Percentiles rank a stretch among this genome's conserved stretches.
Conservation (phyloP, 179 eudicot genomes). For the Pouteria campechiana region DNA sequence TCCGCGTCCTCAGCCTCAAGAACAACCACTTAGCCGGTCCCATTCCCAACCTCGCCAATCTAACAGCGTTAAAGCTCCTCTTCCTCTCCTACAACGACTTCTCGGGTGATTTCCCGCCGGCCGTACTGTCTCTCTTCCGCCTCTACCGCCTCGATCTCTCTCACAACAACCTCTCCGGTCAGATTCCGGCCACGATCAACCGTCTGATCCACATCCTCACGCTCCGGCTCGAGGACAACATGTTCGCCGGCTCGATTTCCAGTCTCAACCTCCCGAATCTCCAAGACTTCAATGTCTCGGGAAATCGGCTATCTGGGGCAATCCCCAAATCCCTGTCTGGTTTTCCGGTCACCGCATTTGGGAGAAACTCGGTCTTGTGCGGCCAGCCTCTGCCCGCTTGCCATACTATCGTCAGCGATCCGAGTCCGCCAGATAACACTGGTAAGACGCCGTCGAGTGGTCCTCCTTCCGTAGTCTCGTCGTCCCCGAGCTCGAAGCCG, state of each 20-base stretch:
- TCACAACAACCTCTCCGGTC: constrained; percentile 40
- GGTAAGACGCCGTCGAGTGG: constrained; percentile 7
- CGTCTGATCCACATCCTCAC: constrained; percentile 35
- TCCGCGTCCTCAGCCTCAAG: constrained; percentile 56
- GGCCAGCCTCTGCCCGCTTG: constrained; percentile 52
- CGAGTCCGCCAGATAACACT: constrained; percentile 30
- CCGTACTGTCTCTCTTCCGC: constrained; percentile 12
- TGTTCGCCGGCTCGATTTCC: constrained; percentile 30
- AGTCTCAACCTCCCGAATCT: constrained; percentile 15
- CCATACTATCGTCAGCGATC: constrained; percentile 11
- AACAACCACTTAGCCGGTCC: constrained; percentile 41
- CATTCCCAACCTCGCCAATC: constrained; percentile 41
- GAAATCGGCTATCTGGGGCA: constrained; percentile 32
- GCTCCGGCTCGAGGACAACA: constrained; percentile 39
- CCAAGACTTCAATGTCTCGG: constrained; percentile 42
- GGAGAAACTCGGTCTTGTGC: constrained; percentile 28
- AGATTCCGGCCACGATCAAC: constrained; percentile 23
- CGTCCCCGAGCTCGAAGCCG: constrained; percentile 36
- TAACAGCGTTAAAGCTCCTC: constrained; percentile 42
- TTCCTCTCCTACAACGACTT: constrained; percentile 47
- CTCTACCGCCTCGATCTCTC: constrained; percentile 71
- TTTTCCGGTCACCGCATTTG: constrained; percentile 38
- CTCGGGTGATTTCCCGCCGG: constrained; percentile 38
- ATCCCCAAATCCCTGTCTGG: constrained; percentile 34
- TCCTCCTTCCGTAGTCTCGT: constrained; percentile 18